Evolutionary conservation across 768 basidiomycete genomes (phyloP), one percentile per base, ranked within the genome.

Genomic region (Lactarius psammicola): DNA sequence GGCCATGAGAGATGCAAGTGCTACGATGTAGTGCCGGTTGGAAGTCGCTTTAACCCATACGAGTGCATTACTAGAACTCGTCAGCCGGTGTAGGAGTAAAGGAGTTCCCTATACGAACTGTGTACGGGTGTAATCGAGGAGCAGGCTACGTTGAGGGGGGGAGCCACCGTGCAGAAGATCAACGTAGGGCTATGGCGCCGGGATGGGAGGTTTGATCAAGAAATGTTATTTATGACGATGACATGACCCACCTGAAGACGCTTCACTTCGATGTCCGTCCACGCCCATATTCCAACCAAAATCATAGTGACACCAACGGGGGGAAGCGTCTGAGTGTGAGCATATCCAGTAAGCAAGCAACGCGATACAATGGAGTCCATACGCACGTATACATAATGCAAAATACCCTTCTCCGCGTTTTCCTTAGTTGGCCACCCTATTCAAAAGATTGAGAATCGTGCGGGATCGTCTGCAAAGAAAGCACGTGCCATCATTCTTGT

Each of bases 211-310:
- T 40, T 66, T 28, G 63, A 55, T 49, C 30, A 53, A 38, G 13
- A 59, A 42, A 28, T 13, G 3, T 36, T 46, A n/a, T 34, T n/a
- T 36, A 42, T 60, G 36, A 42, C 31, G 28, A 55, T n/a, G 28
- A 55, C 9, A 26, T 3, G 17, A 55, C 73, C 33, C 58, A 80
- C 82, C 77, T 85, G 85, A 74, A 85, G 79, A 71, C 80, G 82
- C 69, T 84, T 83, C 58, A 86, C 81, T 65, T 84, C 84, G 30
- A 82, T 76, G 68, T 84, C 84, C 6, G 83, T 84, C 84, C 83
- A 84, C 6, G 81, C 74, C 84, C 84, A 85, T 60, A 84, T 64
- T 0, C 80, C 81, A 4, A 81, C 80, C 13, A 85, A 78, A 23
- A 82, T 69, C 60, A 82, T 81, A 10, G 82, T 82, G 6, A 84